These are phyloP conservation scores for Capronia americana DNA, from an alignment of 2,329 filamentous ascomycete genomes.

Conservation along the genomic window DNA sequence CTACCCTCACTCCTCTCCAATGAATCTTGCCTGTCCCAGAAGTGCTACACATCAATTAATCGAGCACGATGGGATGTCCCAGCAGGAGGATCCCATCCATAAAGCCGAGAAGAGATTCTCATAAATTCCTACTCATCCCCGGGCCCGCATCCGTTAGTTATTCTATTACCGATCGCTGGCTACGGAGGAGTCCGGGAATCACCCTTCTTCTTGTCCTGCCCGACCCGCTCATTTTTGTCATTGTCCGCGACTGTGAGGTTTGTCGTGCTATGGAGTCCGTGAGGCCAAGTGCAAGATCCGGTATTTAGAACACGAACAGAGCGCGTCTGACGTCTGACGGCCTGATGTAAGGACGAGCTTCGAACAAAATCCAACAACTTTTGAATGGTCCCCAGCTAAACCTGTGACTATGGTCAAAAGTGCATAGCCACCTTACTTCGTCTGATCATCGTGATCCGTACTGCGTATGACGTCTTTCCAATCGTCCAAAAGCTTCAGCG, in stretches of 20 bases:
- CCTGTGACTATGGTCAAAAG: not conserved
- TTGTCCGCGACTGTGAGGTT: not conserved
- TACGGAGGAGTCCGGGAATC: not conserved
- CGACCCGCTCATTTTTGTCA: not conserved
- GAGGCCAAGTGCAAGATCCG: not conserved
- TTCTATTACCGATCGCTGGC: not conserved
- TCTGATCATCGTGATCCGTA: slow-evolving; percentile 39
- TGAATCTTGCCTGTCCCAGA: not conserved
- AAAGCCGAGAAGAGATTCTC: not conserved
- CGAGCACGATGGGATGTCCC: not conserved
- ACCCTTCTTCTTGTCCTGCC: too few species aligned
- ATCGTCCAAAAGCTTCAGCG: slow-evolving; percentile 55
- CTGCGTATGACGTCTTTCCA: slow-evolving; percentile 55
- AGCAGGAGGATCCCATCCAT: not conserved
- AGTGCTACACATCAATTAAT: not conserved
- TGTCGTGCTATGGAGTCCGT: not conserved
- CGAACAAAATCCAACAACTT: not conserved
- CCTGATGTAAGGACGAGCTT: not conserved
- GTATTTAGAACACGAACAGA: too few species aligned
- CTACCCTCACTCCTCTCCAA: not conserved
- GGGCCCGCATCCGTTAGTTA: not conserved
- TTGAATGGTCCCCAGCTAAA: not conserved
- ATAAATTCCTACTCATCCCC: not conserved
- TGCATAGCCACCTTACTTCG: not conserved
- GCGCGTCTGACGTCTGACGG: too few species aligned